Conservation (phyloP, 208 protist genomes). For the Acanthamoeba quina region DNA sequence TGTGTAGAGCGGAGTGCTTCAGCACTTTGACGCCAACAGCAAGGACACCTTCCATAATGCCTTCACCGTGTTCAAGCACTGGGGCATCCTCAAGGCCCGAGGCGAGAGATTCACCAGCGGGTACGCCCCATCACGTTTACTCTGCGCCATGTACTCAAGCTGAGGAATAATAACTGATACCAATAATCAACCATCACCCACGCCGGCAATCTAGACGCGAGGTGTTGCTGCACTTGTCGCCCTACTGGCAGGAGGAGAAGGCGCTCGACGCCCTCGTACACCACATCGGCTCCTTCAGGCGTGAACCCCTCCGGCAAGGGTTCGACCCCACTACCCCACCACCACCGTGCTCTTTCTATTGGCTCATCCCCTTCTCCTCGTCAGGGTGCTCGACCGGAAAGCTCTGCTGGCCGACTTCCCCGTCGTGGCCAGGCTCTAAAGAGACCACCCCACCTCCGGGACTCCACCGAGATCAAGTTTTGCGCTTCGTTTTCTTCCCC, state of each 20-base stretch:
- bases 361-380: not conserved
- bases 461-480: too few species aligned
- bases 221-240: conserved; percentile 49
- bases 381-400: conserved; percentile 9
- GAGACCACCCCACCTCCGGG: not conserved
- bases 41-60: conserved; percentile 67
- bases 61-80: conserved; percentile 64
- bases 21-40: conserved; percentile 70
- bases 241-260: conserved; percentile 62
- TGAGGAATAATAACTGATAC: not conserved
- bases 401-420: conserved; percentile 37
- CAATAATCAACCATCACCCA: not conserved
- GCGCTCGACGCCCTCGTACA: conserved; percentile 48
- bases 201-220: not conserved
- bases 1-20: conserved; percentile 38
- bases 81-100: conserved; percentile 11
- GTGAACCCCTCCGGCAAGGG: conserved; percentile 13
- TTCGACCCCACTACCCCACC: not conserved
- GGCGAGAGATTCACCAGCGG: conserved; percentile 16
- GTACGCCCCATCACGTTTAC: not conserved
- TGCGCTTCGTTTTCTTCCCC: too few species aligned
- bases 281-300: conserved; percentile 43
- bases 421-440: not conserved
- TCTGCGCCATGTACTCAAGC: not conserved
- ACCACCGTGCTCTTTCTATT: not conserved